Percentiles rank a stretch among this genome's conserved stretches.
phyloP scores from a whole-genome alignment of 495 filamentous ascomycete species.

The Aspergillus leporis region DNA sequence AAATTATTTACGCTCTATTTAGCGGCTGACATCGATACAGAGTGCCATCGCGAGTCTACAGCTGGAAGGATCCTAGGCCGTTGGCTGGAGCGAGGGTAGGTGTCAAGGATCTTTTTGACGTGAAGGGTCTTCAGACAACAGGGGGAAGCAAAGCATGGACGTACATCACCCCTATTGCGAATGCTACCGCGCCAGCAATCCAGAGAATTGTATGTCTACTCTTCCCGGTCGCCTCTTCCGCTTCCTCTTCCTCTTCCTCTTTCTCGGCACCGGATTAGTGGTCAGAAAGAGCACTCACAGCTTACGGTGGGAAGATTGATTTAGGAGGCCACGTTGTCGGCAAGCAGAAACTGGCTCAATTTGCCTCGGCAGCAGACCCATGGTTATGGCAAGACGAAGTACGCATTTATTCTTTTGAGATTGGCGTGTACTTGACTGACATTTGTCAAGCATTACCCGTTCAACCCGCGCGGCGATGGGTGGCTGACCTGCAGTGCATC shows the following conservation, averaged over 20 bases:
- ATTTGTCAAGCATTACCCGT: slow-evolving; percentile 43
- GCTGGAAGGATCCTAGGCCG: slow-evolving; percentile 23
- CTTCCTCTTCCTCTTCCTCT: too few species aligned
- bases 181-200: slow-evolving; percentile 47
- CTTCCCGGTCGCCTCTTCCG: too few species aligned
- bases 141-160: slow-evolving; percentile 59
- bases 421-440: not conserved
- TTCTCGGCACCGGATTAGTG: not conserved
- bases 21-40: slow-evolving; percentile 8
- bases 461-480: slow-evolving; percentile 60
- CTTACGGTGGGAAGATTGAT: slow-evolving; percentile 33
- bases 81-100: slow-evolving; percentile 53
- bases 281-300: not conserved
- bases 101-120: slow-evolving; percentile 63
- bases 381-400: slow-evolving; percentile 52
- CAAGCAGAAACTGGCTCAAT: slow-evolving; percentile 59
- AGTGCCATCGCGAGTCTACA: slow-evolving; percentile 13
- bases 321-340: slow-evolving; percentile 61
- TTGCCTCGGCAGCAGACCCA: slow-evolving; percentile 57
- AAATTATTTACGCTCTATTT: not conserved
- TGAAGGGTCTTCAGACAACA: slow-evolving; percentile 54
- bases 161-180: slow-evolving; percentile 48
- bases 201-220: slow-evolving; percentile 42
- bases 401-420: not conserved
- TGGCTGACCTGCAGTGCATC: slow-evolving; percentile 51